These are phyloP conservation scores for Gliomastix tumulicola DNA, from an alignment of 2,329 filamentous ascomycete species.

Conservation along the genomic window DNA sequence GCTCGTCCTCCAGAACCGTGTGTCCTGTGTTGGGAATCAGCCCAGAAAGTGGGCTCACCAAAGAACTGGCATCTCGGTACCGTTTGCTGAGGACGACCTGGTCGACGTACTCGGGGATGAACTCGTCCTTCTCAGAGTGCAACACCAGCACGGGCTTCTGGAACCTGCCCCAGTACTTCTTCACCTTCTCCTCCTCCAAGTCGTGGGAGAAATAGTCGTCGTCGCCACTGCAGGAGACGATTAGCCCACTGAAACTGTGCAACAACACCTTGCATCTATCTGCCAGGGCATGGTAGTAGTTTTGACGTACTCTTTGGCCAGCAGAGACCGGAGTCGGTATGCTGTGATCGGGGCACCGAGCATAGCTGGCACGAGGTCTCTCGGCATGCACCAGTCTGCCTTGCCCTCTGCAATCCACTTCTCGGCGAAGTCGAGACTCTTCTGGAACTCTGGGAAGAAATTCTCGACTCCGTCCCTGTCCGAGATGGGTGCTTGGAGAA, in stretches of 20 bases:
- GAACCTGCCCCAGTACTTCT: constrained; percentile 59
- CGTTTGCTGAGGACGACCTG: constrained; percentile 47
- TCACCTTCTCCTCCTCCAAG: constrained; percentile 48
- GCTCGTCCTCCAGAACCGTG: constrained; percentile 34
- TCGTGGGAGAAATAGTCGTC: constrained; percentile 90
- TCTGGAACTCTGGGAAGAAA: constrained; percentile 36
- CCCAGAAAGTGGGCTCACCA: constrained; percentile 43
- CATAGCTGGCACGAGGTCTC: constrained; percentile 29
- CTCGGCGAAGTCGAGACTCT: constrained; percentile 39
- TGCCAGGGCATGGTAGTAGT: background rate
- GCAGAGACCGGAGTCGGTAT: constrained; percentile 43
- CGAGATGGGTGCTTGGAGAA: constrained; percentile 74
- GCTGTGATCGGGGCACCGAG: constrained; percentile 42
- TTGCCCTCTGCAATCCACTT: constrained; percentile 48
- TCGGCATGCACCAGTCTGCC: constrained; percentile 46
- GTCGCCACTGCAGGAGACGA: constrained; percentile 45
- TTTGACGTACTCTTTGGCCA: constrained; percentile 39
- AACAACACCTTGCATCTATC: background rate
- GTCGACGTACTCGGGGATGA: constrained; percentile 51
- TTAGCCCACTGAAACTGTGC: background rate
- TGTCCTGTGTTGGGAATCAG: constrained; percentile 47
- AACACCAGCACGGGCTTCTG: constrained; percentile 55
- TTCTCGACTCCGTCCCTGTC: constrained; percentile 61
- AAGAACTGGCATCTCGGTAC: constrained; percentile 42
- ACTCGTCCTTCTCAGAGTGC: constrained; percentile 60